Conservation (phyloP, 1,139 yeast genomes). For the Ogataea hybrid region DNA sequence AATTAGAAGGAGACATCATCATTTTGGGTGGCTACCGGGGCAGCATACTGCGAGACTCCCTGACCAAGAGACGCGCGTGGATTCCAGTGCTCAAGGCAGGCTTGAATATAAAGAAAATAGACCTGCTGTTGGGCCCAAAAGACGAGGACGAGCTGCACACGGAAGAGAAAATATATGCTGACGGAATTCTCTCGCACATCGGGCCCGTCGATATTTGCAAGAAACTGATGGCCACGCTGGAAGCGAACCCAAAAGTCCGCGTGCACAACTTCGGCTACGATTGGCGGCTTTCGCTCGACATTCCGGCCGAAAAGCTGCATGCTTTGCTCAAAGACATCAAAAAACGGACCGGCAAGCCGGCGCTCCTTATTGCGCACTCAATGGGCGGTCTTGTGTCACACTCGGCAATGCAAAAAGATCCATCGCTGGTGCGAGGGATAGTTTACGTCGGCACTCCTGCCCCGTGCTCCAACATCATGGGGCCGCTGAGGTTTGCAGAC, state of each 20-base stretch:
- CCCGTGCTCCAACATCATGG: conserved; percentile 81
- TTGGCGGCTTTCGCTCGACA: conserved; percentile 77
- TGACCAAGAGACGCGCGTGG: conserved; percentile 73
- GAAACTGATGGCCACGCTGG: conserved; percentile 54
- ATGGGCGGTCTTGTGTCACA: conserved; percentile 93
- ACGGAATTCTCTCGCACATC: conserved; percentile 74
- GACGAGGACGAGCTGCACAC: conserved; percentile 61
- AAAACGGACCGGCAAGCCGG: conserved; percentile 38
- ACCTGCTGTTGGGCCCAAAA: conserved; percentile 68
- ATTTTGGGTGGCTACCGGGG: conserved; percentile 90
- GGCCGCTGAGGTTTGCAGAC: conserved; percentile 83
- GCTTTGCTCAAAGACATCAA: conserved; percentile 43
- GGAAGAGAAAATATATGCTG: conserved; percentile 58
- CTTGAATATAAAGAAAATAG: conserved; percentile 64
- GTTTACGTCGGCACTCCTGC: conserved; percentile 82
- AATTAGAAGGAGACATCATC: conserved; percentile 72
- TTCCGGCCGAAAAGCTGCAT: conserved; percentile 48
- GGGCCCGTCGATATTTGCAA: conserved; percentile 86
- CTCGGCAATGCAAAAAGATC: conserved; percentile 67
- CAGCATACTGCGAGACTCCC: conserved; percentile 65
- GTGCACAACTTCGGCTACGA: conserved; percentile 84
- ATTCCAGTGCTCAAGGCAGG: conserved; percentile 81
- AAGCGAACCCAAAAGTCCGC: conserved; percentile 55
- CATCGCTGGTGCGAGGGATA: conserved; percentile 67
- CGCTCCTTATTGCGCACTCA: conserved; percentile 78